Base-by-base conservation (phyloP, 2,329 filamentous ascomycete species). In the Microcyclospora tardicrescens region DNA sequence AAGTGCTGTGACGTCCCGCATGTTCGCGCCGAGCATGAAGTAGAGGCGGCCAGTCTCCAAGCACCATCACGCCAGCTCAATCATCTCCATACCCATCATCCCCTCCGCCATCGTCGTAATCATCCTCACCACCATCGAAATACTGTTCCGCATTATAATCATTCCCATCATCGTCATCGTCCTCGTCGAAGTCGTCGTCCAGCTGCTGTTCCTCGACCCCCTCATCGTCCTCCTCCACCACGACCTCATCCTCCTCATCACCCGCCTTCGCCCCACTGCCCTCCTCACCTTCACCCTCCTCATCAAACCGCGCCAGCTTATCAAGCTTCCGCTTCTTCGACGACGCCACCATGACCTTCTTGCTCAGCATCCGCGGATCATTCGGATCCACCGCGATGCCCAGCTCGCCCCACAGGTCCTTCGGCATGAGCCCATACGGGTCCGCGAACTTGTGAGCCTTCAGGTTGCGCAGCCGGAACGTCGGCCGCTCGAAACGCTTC, bases 191-290 rank as follows among this genome's bases (percentile, higher is more conserved):
- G 41, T 77, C 67, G 28, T 44, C 42, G 27, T 46, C 44, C 27
- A 35, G 19, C 14, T 36, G 39, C 19, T 29, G 35, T 11, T 41
- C 42, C 8, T 12, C 12, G 2, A 35, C 39, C 6, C 10, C 42
- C 9, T 42, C 42, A 2, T 36, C 12, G 70, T 63, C 39, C 82
- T 69, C 15, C 75, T 71, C 46, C 74, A 81, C 2, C 76, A 80
- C 59, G 84, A 81, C 2, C 76, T 80, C 59, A 84, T 84, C 46
- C 84, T 62, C 3, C 62, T 63, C n/a, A 72, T 69, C 1, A 79
- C 64, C 35, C 10, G 35, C 39, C 12, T 44, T 37, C 27, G 37
- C 31, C 10, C 19, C 36, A 14, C 15, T 1, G 79, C 64, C 35
- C 10, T 38, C 39, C 12, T 44, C 40, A 28, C 38, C 35, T 4